Conservation (phyloP, 176 grass and related monocot species). For the Stipa capillata region DNA sequence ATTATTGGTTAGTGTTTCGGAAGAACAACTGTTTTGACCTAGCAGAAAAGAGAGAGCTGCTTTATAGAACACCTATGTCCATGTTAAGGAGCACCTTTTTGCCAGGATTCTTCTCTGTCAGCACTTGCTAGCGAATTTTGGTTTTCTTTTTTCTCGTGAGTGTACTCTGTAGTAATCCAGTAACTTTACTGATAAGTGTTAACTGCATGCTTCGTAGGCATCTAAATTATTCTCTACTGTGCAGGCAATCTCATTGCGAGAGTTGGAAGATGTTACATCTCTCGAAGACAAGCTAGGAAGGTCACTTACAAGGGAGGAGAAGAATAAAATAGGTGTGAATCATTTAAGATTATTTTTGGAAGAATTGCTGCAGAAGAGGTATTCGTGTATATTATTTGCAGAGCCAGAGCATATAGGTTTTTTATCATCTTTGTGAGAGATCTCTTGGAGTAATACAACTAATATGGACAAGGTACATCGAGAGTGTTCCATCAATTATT, state of each 20-base stretch:
- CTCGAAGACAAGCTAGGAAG: constrained; percentile 86
- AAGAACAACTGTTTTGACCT: constrained; percentile 1
- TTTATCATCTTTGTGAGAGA: background rate
- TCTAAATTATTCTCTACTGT: constrained; percentile 7
- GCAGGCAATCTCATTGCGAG: constrained; percentile 70
- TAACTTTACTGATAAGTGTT: background rate
- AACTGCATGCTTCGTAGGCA: background rate
- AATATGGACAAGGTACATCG: constrained; percentile 57
- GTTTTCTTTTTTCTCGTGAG: background rate
- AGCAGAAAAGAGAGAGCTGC: background rate
- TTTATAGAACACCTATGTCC: background rate
- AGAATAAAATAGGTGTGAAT: constrained; percentile 66
- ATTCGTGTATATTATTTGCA: constrained; percentile 21
- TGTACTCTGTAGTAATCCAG: background rate
- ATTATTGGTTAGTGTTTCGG: background rate
- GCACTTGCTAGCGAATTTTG: background rate
- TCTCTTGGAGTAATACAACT: constrained; percentile 9
- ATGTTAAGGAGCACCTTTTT: background rate
- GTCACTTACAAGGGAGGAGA: constrained; percentile 65
- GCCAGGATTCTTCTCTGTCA: background rate
- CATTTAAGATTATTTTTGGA: constrained; percentile 84
- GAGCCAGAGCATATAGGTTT: background rate
- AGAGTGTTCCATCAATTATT: constrained; percentile 79
- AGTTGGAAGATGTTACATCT: constrained; percentile 68
- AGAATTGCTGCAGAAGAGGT: constrained; percentile 83